Conservation (phyloP, 2,329 filamentous ascomycete species). For the Fusarium proliferatum region DNA sequence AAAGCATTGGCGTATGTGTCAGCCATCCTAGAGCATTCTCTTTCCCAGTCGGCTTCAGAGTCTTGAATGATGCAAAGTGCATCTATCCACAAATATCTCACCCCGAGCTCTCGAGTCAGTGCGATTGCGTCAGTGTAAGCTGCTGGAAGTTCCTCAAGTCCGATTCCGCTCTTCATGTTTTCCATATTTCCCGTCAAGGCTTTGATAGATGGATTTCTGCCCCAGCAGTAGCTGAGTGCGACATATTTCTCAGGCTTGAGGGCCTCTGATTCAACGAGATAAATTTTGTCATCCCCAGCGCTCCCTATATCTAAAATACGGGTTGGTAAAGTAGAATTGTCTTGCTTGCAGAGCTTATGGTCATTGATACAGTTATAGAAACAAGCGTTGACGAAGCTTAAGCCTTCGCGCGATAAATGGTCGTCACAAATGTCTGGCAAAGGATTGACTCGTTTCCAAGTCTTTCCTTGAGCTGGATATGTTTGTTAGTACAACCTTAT, state of each 20-base stretch:
- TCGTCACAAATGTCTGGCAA: conserved; percentile 28
- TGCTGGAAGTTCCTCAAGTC: conserved; percentile 10
- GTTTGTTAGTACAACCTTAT: not conserved
- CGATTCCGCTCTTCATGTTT: conserved; percentile 9
- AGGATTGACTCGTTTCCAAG: conserved; percentile 14
- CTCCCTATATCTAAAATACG: conserved; percentile 27
- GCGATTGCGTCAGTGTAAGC: conserved; percentile 20
- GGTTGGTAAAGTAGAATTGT: conserved; percentile 1
- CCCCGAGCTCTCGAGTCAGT: conserved; percentile 7
- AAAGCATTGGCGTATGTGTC: conserved; percentile 29
- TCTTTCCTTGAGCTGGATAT: not conserved
- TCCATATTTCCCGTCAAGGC: conserved; percentile 2
- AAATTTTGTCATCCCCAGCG: not conserved
- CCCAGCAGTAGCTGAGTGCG: conserved; percentile 41
- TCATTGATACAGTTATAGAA: conserved; percentile 5
- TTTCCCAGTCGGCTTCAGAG: conserved; percentile 29
- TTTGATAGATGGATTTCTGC: not conserved
- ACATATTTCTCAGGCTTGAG: conserved; percentile 1
- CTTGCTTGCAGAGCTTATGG: conserved; percentile 12
- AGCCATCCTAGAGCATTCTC: conserved; percentile 28
- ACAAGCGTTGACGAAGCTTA: conserved; percentile 24
- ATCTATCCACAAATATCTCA: conserved; percentile 35
- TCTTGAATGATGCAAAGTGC: conserved; percentile 36
- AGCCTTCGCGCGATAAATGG: conserved; percentile 15
- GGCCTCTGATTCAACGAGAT: conserved; percentile 1